phyloP scores from a whole-genome alignment of 2,329 filamentous ascomycete species.

The Pestalotiopsis sp. region DNA sequence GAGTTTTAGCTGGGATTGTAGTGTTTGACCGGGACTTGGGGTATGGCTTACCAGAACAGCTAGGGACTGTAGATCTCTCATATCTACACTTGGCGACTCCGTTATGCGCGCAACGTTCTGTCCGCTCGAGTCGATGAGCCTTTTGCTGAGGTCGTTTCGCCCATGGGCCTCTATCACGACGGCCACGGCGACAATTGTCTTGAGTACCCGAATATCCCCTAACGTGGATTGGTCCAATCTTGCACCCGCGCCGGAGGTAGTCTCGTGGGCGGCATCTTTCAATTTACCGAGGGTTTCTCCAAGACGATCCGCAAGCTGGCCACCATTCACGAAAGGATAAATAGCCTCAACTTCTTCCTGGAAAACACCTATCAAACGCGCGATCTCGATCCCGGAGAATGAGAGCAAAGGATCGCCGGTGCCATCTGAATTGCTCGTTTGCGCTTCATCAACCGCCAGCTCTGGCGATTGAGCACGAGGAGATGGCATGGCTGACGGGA shows the following conservation, averaged over 20 bases:
- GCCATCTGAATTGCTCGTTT: no score
- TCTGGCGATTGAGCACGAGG: slow-evolving; percentile 1
- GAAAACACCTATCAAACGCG: not conserved
- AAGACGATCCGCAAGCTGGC: not conserved
- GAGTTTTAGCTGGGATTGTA: not conserved
- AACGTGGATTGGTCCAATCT: not conserved
- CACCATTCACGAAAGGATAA: not conserved
- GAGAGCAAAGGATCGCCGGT: not conserved
- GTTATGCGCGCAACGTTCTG: not conserved
- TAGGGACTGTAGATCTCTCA: not conserved
- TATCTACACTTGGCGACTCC: not conserved
- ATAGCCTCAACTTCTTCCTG: slow-evolving; percentile 2
- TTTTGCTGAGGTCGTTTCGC: not conserved
- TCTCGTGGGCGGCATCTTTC: not conserved
- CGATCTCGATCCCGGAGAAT: not conserved
- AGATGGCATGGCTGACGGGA: not conserved
- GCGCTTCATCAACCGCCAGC: not conserved
- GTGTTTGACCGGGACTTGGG: no score
- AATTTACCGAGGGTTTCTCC: not conserved
- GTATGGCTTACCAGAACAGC: not conserved
- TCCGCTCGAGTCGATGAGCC: not conserved
- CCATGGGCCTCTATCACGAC: not conserved
- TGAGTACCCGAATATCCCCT: not conserved
- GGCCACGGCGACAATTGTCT: not conserved
- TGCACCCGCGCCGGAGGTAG: no score